These are phyloP conservation scores for Tetrapyrgos nigripes DNA, from an alignment of 1,284 basidiomycete species.

Conservation along the genomic window DNA sequence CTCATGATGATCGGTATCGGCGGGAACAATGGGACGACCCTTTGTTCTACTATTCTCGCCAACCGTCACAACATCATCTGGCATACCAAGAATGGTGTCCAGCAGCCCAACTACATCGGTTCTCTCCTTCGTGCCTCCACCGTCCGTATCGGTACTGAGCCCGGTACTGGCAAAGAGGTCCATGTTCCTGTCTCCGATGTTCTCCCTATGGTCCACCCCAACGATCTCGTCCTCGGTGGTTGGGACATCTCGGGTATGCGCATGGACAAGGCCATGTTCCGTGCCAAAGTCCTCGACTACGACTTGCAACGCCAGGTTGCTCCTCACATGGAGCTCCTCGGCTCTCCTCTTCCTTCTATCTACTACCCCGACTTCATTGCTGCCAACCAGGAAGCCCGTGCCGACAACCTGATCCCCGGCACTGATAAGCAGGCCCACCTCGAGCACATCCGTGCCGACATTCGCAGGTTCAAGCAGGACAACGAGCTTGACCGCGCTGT, in stretches of 20 bases:
- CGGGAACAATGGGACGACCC: conserved; percentile 97
- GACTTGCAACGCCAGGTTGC: conserved; percentile 96
- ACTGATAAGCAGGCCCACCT: conserved; percentile 91
- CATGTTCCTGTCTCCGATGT: conserved; percentile 94
- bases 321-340: conserved; percentile 84
- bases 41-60: conserved; percentile 94
- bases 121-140: conserved; percentile 95
- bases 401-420: conserved; percentile 91
- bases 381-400: conserved; percentile 96
- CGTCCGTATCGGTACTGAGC: conserved; percentile 89
- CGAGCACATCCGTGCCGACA: conserved; percentile 91
- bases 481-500: conserved; percentile 88
- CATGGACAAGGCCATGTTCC: conserved; percentile 93
- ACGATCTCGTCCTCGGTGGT: conserved; percentile 96
- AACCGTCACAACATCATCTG: conserved; percentile 96
- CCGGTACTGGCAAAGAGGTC: conserved; percentile 87
- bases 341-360: conserved; percentile 90
- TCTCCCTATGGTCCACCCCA: conserved; percentile 98
- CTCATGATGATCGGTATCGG: conserved; percentile 97
- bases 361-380: conserved; percentile 98
- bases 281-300: conserved; percentile 94
- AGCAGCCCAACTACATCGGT: conserved; percentile 97
- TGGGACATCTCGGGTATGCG: conserved; percentile 94
- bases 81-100: conserved; percentile 93
- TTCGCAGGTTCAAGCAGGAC: conserved; percentile 89